A percentile compares a stretch with the other conserved stretches of the same genome.
Evolutionary conservation across 1,284 basidiomycete species (phyloP).

Genomic region (Porogramme epimiltina): DNA sequence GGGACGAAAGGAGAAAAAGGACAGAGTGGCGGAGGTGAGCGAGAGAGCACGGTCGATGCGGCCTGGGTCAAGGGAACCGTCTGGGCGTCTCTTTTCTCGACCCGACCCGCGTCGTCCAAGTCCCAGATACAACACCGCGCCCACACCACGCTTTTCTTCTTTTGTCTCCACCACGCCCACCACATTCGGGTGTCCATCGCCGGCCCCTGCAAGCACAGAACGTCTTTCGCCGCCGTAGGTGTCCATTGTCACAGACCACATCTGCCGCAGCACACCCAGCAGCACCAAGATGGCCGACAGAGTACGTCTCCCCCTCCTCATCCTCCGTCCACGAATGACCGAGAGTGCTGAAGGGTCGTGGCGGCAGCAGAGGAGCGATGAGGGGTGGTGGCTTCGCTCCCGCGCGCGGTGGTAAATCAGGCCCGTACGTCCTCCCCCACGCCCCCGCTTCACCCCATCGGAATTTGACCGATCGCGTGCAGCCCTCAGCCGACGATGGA

Average conservation of each 20-base stretch:
- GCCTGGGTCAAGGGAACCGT: constrained; percentile 19
- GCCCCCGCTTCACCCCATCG: not conserved
- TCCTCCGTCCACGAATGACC: constrained; percentile 18
- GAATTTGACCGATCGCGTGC: not conserved
- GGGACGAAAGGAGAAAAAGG: constrained; percentile 12
- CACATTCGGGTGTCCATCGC: not conserved
- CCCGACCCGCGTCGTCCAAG: constrained; percentile 5
- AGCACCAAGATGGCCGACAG: constrained; percentile 36
- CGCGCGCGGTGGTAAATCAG: constrained; percentile 25
- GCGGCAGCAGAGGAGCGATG: constrained; percentile 27
- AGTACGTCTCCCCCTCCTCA: constrained; percentile 27
- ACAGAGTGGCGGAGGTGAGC: constrained; percentile 20
- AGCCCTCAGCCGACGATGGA: constrained; percentile 58
- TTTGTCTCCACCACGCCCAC: constrained; percentile 5
- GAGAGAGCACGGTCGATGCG: not conserved
- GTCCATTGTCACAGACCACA: not conserved
- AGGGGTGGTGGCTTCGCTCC: constrained; percentile 22
- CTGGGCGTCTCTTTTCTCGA: constrained; percentile 13
- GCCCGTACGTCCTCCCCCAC: constrained; percentile 20
- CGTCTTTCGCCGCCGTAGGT: too few species aligned
- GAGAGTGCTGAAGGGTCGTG: constrained; percentile 30
- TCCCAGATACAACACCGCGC: not conserved
- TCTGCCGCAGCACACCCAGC: not conserved
- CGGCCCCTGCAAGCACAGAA: too few species aligned
- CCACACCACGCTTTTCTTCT: constrained; percentile 1